A percentile compares a stretch with the other conserved stretches of the same genome.
These are phyloP conservation scores for Tricholoma sp. DNA, from an alignment of 768 basidiomycete species.

Conservation along the genomic window DNA sequence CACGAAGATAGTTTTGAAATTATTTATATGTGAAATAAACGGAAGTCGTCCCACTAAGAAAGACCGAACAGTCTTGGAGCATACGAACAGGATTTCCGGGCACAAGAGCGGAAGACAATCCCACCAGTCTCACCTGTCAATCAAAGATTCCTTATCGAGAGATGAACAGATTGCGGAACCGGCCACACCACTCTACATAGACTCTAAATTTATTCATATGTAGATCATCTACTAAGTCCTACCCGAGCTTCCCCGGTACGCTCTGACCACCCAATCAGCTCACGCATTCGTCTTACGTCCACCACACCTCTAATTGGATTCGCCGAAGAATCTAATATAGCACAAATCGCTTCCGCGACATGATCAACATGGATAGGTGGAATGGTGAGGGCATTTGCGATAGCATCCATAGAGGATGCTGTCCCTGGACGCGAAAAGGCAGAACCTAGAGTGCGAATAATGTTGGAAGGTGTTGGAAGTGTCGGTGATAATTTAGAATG, in stretches of 20 bases:
- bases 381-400: conserved; percentile 77
- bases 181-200: background rate
- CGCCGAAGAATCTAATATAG: conserved; percentile 46
- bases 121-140: background rate
- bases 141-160: background rate
- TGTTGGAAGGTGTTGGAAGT: conserved; percentile 59
- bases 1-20: background rate
- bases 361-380: conserved; percentile 96
- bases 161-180: background rate
- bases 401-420: conserved; percentile 49
- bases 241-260: background rate
- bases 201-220: background rate
- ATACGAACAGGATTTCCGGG: background rate
- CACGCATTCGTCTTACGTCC: conserved; percentile 68
- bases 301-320: conserved; percentile 58
- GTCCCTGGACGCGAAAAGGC: conserved; percentile 21
- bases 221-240: background rate
- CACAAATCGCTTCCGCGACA: conserved; percentile 79
- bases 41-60: background rate
- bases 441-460: conserved; percentile 52
- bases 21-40: background rate
- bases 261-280: conserved; percentile 62
- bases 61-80: background rate
- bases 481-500: conserved; percentile 55
- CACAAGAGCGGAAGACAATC: background rate